Conservation (phyloP, 805 yeast species). For the Lachancea cidri region DNA sequence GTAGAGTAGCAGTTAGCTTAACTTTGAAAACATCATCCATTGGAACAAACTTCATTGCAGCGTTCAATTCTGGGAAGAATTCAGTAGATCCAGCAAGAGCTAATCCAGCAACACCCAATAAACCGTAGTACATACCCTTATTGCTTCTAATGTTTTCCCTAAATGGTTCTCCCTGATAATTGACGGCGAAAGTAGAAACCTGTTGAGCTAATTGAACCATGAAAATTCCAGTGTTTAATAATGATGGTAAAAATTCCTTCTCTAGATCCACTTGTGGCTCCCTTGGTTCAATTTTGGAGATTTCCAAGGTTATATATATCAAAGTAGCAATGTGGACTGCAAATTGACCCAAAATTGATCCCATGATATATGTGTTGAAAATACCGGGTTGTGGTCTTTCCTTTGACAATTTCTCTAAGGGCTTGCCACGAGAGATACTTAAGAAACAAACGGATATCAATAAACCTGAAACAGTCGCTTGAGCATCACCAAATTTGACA, state of each 20-base stretch:
- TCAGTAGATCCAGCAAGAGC: slow-evolving; percentile 93
- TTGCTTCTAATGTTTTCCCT: slow-evolving; percentile 86
- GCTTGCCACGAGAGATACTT: slow-evolving; percentile 90
- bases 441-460: slow-evolving; percentile 90
- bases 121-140: slow-evolving; percentile 95
- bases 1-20: slow-evolving; percentile 66
- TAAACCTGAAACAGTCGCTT: slow-evolving; percentile 94
- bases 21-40: slow-evolving; percentile 71
- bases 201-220: slow-evolving; percentile 92
- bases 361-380: slow-evolving; percentile 93
- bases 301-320: slow-evolving; percentile 76
- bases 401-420: slow-evolving; percentile 80
- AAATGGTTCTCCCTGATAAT: slow-evolving; percentile 96
- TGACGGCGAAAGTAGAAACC: slow-evolving; percentile 95
- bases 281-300: slow-evolving; percentile 86
- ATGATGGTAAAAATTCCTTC: slow-evolving; percentile 79
- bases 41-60: slow-evolving; percentile 85
- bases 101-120: slow-evolving; percentile 82
- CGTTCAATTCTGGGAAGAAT: slow-evolving; percentile 89
- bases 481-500: slow-evolving; percentile 96
- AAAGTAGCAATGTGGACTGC: slow-evolving; percentile 83
- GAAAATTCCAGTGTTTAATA: slow-evolving; percentile 94
- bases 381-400: slow-evolving; percentile 98
- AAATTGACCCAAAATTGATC: slow-evolving; percentile 94
- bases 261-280: slow-evolving; percentile 87